Evolutionary conservation across 1,284 basidiomycete genomes (phyloP), one percentile per base, ranked within the genome.

Genomic region (Anthracocystis setariae): DNA sequence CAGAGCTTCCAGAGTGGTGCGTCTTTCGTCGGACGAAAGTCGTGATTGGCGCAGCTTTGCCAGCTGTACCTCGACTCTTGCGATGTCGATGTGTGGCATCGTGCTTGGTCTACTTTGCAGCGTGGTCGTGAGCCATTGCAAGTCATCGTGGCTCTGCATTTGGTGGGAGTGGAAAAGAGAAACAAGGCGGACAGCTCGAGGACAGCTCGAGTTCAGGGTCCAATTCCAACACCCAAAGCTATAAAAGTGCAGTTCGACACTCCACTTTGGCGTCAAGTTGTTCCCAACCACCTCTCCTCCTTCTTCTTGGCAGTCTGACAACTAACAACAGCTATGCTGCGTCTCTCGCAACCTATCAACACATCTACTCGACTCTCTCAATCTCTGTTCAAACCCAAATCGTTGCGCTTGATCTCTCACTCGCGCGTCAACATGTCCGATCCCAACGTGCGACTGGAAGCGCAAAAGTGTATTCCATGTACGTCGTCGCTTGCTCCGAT

Each of bases 391-490:
- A 38, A 45, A 4, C 32, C 18, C 3, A 12, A 13, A 7, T 5
- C 38, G 0, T 13, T 17, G 15, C 44, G 45, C 13, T 21, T 9
- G 4, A 10, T 49, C 32, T 38, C 38, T 20, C 20, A 29, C 3
- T 38, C 50, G 4, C 17, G 15, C 2, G 38, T 46, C 21, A 43
- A 44, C 12, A 68, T 68, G 65, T 49, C 59, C 5, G 29, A 29
- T 12, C 5, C 7, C 1, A 25, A 42, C 20, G 47, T 12, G 32
- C 50, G 57, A 27, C 58, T 71, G 5, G 38, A 55, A 39, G 18
- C 42, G 25, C 58, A 71, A 23, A 57, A 66, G 21, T 71, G 62
- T 44, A 62, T 57, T 27, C 68, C 62, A 29, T 71, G 68, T 54
- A 61, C 62, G 8, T 38, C 54, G 13, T 32, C 57, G 9, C 53